phyloP scores from a whole-genome alignment of 1,284 basidiomycete genomes.

The Thecaphora frezii region DNA sequence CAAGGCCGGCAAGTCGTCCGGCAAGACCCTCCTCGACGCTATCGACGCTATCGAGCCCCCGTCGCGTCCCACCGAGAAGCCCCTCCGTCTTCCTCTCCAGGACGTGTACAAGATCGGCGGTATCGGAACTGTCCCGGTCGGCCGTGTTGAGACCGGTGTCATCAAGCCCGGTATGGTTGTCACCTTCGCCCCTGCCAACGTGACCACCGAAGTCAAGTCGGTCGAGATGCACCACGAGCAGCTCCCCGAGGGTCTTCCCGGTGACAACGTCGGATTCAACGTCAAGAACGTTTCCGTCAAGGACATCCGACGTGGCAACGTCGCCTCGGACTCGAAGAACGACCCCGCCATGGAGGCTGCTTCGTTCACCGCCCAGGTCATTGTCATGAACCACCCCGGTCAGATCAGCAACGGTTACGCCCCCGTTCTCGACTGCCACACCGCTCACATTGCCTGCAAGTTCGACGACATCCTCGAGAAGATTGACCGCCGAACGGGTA shows the following conservation, averaged over 20 bases:
- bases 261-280: slow-evolving; percentile 97
- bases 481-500: slow-evolving; percentile 93
- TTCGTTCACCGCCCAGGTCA: slow-evolving; percentile 99
- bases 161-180: slow-evolving; percentile 99
- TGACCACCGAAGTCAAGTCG: slow-evolving; percentile 99
- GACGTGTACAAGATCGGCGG: slow-evolving; percentile 99
- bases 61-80: slow-evolving; percentile 94
- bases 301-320: slow-evolving; percentile 99
- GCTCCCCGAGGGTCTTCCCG: slow-evolving; percentile 88
- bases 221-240: slow-evolving; percentile 99
- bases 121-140: slow-evolving; percentile 99
- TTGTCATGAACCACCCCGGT: slow-evolving; percentile 99
- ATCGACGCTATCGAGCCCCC: slow-evolving; percentile 99
- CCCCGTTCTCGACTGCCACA: slow-evolving; percentile 99
- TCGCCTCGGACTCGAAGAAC: slow-evolving; percentile 99
- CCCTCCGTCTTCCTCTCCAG: slow-evolving; percentile 99
- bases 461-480: slow-evolving; percentile 97
- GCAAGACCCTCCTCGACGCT: slow-evolving; percentile 98
- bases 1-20: slow-evolving; percentile 88
- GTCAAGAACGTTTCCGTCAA: slow-evolving; percentile 99
- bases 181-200: slow-evolving; percentile 92
- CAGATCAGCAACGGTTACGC: slow-evolving; percentile 98
- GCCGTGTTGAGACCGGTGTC: slow-evolving; percentile 99
- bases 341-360: slow-evolving; percentile 99
- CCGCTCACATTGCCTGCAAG: slow-evolving; percentile 99